Evolutionary conservation across 345 rosid genomes (phyloP).

Genomic region (Theobroma cacao): DNA sequence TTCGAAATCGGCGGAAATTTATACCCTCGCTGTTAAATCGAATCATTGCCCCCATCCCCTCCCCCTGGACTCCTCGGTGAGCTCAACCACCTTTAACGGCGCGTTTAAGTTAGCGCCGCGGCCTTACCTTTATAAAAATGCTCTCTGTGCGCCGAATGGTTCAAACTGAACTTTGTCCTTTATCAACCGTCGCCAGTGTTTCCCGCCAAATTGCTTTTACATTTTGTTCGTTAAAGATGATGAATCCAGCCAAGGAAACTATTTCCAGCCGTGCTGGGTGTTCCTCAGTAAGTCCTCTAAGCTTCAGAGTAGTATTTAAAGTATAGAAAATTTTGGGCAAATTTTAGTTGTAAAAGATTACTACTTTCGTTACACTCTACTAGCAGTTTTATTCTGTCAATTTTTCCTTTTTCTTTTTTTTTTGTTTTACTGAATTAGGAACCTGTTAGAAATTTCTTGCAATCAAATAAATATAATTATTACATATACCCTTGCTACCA

Average conservation of each 20-base stretch:
- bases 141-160: neutral
- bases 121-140: neutral
- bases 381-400: neutral
- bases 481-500: too few relatives aligned
- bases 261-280: neutral
- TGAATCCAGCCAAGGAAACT: neutral
- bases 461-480: neutral
- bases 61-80: neutral
- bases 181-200: neutral
- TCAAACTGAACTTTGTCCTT: neutral
- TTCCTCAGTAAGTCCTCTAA: neutral
- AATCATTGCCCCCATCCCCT: neutral
- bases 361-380: neutral
- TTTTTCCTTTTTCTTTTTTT: neutral
- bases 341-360: neutral
- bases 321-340: neutral
- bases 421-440: neutral
- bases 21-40: neutral
- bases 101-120: neutral
- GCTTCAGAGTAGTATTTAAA: neutral
- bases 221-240: neutral
- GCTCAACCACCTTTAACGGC: neutral
- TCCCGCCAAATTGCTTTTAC: slow-evolving; percentile 15
- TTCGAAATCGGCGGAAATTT: neutral
- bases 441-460: too few relatives aligned